Percentiles rank a stretch among this genome's conserved stretches.
These are phyloP conservation scores for Euphorbia lathyris DNA, from an alignment of 345 rosid species.

Conservation along the genomic window DNA sequence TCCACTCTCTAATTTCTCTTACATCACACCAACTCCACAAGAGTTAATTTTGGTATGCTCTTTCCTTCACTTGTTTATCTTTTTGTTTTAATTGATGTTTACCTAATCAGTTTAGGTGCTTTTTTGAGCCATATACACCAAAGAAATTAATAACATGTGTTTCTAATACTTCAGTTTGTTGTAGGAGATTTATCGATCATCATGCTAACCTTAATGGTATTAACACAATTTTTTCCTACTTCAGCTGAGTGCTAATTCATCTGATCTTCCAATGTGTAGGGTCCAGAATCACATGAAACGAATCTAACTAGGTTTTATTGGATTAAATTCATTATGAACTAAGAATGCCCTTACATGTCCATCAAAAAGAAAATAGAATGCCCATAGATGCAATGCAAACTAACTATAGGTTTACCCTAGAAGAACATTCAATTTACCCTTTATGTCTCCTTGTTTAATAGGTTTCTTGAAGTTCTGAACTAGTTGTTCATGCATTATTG, in stretches of 20 bases:
- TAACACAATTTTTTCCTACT: not conserved
- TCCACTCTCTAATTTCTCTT: slow-evolving; percentile 46
- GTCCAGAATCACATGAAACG: not conserved
- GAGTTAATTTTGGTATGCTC: not conserved
- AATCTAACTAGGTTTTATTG: not conserved
- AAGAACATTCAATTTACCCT: not conserved
- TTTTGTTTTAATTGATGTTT: not conserved
- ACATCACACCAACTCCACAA: slow-evolving; percentile 38
- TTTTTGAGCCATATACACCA: not conserved
- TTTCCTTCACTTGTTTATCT: not conserved
- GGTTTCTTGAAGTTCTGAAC: not conserved
- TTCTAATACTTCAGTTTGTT: not conserved
- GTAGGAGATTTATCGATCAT: not conserved
- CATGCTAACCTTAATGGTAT: not conserved
- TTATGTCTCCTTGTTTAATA: not conserved
- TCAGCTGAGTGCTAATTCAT: not conserved
- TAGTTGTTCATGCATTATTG: not conserved
- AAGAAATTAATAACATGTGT: not conserved
- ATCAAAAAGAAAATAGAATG: not conserved
- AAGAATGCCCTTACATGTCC: not conserved
- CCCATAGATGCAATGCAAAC: not conserved
- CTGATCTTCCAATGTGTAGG: not conserved
- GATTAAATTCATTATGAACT: not conserved
- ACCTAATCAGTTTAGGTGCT: not conserved
- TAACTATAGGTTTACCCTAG: not conserved